Evolutionary conservation across 179 eudicot species (phyloP).

Genomic region (Silene noctiflora): DNA sequence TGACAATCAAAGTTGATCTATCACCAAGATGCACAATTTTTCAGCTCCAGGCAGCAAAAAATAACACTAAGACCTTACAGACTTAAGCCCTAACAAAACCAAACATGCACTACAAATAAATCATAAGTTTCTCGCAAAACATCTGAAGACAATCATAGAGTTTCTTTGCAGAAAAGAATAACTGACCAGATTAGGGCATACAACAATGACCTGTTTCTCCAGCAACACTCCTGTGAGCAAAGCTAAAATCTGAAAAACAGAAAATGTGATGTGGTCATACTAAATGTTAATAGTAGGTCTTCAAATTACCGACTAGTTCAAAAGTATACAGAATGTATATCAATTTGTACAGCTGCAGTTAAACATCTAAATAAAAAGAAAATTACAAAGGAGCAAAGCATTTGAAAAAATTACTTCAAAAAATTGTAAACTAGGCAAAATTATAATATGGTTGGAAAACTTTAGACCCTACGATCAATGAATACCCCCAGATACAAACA

Average conservation of each 20-base stretch:
- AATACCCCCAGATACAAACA: background rate
- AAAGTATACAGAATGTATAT: conserved; percentile 4
- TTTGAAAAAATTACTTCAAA: background rate
- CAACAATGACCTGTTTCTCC: conserved; percentile 80
- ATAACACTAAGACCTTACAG: background rate
- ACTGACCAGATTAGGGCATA: conserved; percentile 79
- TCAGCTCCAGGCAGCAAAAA: background rate
- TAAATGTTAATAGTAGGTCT: conserved; percentile 7
- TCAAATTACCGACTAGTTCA: background rate
- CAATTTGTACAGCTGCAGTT: background rate
- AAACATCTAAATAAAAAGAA: background rate
- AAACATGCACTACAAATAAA: background rate
- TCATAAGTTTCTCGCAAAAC: background rate
- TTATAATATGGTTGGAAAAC: background rate
- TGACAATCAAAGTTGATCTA: background rate
- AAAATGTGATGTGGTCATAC: background rate
- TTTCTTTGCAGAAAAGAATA: conserved; percentile 12
- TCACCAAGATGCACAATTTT: background rate
- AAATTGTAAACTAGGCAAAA: background rate
- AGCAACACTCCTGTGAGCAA: conserved; percentile 76
- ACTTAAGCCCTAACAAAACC: conserved; percentile 3
- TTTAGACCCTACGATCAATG: background rate
- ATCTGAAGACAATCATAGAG: background rate
- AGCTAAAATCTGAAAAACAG: conserved; percentile 62
- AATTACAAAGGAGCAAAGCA: background rate